Percentiles rank a stretch among this genome's conserved stretches.
phyloP scores from a whole-genome alignment of 257 asterid genomes.

The Haberlea rhodopensis region DNA sequence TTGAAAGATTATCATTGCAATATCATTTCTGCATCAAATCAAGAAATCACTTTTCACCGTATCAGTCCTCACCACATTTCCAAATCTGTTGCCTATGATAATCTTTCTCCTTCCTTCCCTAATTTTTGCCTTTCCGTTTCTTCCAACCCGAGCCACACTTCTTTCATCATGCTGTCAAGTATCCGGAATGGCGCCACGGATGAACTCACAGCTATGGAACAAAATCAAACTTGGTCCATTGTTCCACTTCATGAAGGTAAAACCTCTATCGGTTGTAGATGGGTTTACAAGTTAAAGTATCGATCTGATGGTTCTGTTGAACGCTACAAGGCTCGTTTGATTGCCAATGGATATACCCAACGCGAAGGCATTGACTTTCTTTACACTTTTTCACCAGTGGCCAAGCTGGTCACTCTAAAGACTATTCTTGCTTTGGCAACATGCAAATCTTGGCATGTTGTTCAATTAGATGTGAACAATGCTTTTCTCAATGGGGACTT shows the following conservation, averaged over 20 bases:
- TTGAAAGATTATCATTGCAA: not conserved
- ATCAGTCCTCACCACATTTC: not conserved
- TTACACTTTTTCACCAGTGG: no score
- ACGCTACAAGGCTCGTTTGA: not conserved
- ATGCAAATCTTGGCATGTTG: not conserved
- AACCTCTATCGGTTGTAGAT: no score
- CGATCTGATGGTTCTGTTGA: no score
- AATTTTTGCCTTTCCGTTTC: not conserved
- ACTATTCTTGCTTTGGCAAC: not conserved
- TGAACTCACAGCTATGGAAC: not conserved
- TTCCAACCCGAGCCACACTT: not conserved
- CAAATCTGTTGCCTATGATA: not conserved
- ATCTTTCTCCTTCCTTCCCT: not conserved
- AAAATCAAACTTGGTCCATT: no score
- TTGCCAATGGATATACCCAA: no score
- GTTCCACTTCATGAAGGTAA: no score
- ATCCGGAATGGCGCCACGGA: not conserved
- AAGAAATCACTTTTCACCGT: not conserved
- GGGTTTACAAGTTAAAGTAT: no score
- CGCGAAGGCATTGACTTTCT: no score
- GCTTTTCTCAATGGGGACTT: not conserved
- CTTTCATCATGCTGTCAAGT: not conserved
- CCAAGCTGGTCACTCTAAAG: not conserved
- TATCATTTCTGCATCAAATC: no score
- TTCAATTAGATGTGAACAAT: not conserved